Evolutionary conservation across 305 asterid species (phyloP).

Genomic region (Rubia balearica): DNA sequence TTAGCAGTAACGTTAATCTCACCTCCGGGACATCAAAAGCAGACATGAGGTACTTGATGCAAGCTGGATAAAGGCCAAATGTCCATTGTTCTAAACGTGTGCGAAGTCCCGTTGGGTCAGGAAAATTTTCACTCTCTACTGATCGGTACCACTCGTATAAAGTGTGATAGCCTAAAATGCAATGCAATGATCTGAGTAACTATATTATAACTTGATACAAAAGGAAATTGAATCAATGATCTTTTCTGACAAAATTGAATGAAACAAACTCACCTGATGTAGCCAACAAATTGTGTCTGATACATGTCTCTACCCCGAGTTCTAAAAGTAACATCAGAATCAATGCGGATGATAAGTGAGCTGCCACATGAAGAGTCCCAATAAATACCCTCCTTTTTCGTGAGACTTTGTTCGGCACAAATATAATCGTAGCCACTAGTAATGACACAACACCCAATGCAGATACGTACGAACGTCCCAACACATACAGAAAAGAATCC

Average conservation of each 20-base stretch:
- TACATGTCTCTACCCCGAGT: constrained; percentile 86
- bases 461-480: constrained; percentile 73
- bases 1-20: constrained; percentile 9
- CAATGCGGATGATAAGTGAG: constrained; percentile 92
- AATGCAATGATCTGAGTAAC: constrained; percentile 7
- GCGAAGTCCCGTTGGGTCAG: constrained; percentile 94
- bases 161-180: constrained; percentile 77
- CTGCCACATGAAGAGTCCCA: constrained; percentile 85
- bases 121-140: constrained; percentile 92
- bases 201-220: neutral
- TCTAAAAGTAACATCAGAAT: constrained; percentile 92
- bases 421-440: constrained; percentile 57
- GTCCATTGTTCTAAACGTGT: constrained; percentile 96
- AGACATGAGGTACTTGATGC: constrained; percentile 96
- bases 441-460: constrained; percentile 63
- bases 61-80: constrained; percentile 95
- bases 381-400: constrained; percentile 63
- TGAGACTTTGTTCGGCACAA: constrained; percentile 82
- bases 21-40: constrained; percentile 99
- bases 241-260: neutral
- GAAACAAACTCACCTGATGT: constrained; percentile 54
- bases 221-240: neutral
- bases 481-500: constrained; percentile 71
- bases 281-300: constrained; percentile 75
- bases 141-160: constrained; percentile 84